Evolutionary conservation across 805 yeast genomes (phyloP), one percentile per base, ranked within the genome.

Genomic region (Pichia rugopelliculosa): DNA sequence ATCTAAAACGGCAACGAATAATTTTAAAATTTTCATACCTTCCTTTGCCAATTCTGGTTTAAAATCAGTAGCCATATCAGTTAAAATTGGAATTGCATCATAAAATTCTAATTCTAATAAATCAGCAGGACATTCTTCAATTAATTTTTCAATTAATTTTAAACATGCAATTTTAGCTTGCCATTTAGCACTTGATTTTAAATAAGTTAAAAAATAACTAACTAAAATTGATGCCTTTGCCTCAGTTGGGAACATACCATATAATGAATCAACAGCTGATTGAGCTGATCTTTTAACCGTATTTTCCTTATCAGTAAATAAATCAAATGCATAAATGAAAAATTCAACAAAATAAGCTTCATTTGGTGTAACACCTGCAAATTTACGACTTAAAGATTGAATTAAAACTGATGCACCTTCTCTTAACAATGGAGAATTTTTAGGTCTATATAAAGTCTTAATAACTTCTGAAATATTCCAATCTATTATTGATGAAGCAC

Each of bases 21-120:
- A 75, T 39, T 76, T 74, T 65, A 89, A 73, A 15, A 87, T 76
- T 57, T 77, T 76, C 57, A 81, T 70, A 56, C 97, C 98, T 49
- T 80, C 87, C 57, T 84, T 82, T 24, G 96, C 89, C 48, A 93
- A 75, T 69, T 91, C 99, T 2, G 97, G 96, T 72, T 91, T 91
- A 77, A 93, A 88, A 65, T 91, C 99, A 48, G 95, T 91, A 54
- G 96, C 79, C 70, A 83, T 77, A 67, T 87, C 95, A 30, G 96
- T 87, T 59, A 91, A 74, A 10, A 85, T 76, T 36, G 99, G 98
- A 30, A 91, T 79, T 4, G 87, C 77, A 47, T 76, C 77, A 51
- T 82, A 80, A 66, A 91, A 91, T 56, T 82, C 80, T 61, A 82
- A 65, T 68, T 91, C 96, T 56, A 91, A 72, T 58, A 87, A 74